phyloP scores from a whole-genome alignment of 139 green algal species.

The Tetraselmis striata region DNA sequence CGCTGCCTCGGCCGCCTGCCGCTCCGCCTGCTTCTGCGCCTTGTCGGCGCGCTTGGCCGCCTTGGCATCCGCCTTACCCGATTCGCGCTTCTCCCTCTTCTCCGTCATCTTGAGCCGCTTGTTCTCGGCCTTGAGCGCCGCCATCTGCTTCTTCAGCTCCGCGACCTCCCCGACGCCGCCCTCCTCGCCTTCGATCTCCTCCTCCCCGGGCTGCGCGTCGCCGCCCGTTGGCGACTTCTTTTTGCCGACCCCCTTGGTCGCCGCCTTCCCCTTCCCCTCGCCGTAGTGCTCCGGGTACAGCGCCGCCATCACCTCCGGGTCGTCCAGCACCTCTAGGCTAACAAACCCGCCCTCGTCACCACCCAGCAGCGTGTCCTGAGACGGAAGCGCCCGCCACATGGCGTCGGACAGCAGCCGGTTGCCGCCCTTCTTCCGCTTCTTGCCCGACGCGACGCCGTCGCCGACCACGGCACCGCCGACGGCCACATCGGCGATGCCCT shows the following conservation, averaged over 20 bases:
- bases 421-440: background rate
- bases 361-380: conserved; percentile 53
- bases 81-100: background rate
- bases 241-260: background rate
- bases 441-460: background rate
- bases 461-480: no score
- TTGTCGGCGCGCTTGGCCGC: background rate
- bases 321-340: conserved; percentile 63
- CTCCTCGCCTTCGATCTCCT: background rate
- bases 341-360: conserved; percentile 70
- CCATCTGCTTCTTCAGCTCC: conserved; percentile 21
- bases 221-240: conserved; percentile 7
- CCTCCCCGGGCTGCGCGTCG: background rate
- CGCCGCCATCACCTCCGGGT: conserved; percentile 19
- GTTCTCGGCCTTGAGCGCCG: conserved; percentile 12
- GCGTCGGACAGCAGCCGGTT: background rate
- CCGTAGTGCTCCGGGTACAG: conserved; percentile 3
- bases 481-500: no score
- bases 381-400: background rate
- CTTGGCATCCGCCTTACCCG: conserved; percentile 1
- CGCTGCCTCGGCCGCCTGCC: conserved; percentile 6
- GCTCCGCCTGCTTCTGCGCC: background rate
- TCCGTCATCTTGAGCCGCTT: background rate
- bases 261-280: background rate
- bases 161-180: conserved; percentile 11